Base-by-base conservation (phyloP, 495 filamentous ascomycete species). In the Lentithecium fluviatile region DNA sequence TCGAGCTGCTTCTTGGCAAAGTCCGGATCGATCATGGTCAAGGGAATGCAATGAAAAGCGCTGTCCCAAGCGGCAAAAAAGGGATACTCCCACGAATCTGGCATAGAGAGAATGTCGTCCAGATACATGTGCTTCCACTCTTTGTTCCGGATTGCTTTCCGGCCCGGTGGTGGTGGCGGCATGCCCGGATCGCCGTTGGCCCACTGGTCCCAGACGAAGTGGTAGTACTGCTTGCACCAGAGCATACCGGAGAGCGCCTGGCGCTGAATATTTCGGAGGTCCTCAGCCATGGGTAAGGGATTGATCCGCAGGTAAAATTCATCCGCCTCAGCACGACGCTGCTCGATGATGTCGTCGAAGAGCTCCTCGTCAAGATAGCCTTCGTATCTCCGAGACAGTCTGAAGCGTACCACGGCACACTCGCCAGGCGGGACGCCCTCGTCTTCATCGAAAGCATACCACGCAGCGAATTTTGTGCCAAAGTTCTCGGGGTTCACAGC, bases 41-140 rank as follows among this genome's bases (percentile, higher is more conserved):
- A 75, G 2, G 92, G 90, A 65, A 97, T 95, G 69, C 90, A 94
- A 71, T 97, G 93, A 76, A 97, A 97, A 2, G 91, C 92, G 37
- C 90, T 91, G 68, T 97, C 93, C 93, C 93, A 97, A 0, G 93
- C 93, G 13, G 92, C 92, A 72, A 97, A 97, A 79, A 97, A 97
- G 0, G 93, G 93, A 70, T 97, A 97, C 69, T 97, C 93, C 93
- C 93, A 97, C 0, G 90, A 95, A 68, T 97, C 93, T 5, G 93
- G 93, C 92, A 97, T 97, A 0, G 91, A 96, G 1, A 97, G 76
- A 42, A 97, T 88, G 68, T 97, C 93, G 67, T 97, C 93, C 56
- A 96, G 83, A 69, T 96, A 80, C 75, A 97, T 80, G 71, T 97
- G 93, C 66, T 87, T 92, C 93, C 93, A 97, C 43, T 93, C 83